Percentiles rank a stretch among this genome's conserved stretches.
Evolutionary conservation across 768 basidiomycete species (phyloP).

Genomic region (Solioccasus polychromus): DNA sequence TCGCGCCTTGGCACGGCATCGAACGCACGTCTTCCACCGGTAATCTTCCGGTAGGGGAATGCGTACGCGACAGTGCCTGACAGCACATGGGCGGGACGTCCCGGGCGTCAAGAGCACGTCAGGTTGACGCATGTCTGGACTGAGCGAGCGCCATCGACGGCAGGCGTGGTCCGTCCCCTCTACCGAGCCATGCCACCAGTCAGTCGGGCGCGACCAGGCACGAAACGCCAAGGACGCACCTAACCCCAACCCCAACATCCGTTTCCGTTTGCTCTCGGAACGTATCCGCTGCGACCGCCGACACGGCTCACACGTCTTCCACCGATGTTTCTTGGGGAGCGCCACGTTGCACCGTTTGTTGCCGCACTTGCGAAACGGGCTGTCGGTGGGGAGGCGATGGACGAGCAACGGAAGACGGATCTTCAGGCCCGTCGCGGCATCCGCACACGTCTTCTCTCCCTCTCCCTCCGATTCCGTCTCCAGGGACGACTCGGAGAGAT

Average conservation of each 20-base stretch:
- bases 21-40: slow-evolving; percentile 38
- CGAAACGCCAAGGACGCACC: too few relatives aligned
- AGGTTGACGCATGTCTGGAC: not conserved
- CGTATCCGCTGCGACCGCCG: slow-evolving; percentile 37
- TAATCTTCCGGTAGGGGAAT: slow-evolving; percentile 39
- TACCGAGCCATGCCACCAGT: too few relatives aligned
- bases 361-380: slow-evolving; percentile 27
- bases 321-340: slow-evolving; percentile 32
- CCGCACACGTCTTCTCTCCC: too few relatives aligned
- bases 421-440: slow-evolving; percentile 7
- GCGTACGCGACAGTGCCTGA: slow-evolving; percentile 33
- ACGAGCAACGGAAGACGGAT: slow-evolving; percentile 26
- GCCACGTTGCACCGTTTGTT: slow-evolving; percentile 34
- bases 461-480: too few relatives aligned
- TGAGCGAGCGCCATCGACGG: slow-evolving; percentile 9
- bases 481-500: too few relatives aligned
- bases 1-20: slow-evolving; percentile 32
- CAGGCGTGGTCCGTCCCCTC: not conserved
- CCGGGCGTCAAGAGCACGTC: not conserved
- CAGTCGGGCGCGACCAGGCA: too few relatives aligned
- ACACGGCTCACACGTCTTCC: slow-evolving; percentile 45
- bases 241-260: not conserved
- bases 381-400: slow-evolving; percentile 9
- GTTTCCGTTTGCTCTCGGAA: slow-evolving; percentile 15
- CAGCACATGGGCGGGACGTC: slow-evolving; percentile 39